Evolutionary conservation across 2,329 filamentous ascomycete species (phyloP), one percentile per base, ranked within the genome.

Genomic region (Cordyceps cicadae): DNA sequence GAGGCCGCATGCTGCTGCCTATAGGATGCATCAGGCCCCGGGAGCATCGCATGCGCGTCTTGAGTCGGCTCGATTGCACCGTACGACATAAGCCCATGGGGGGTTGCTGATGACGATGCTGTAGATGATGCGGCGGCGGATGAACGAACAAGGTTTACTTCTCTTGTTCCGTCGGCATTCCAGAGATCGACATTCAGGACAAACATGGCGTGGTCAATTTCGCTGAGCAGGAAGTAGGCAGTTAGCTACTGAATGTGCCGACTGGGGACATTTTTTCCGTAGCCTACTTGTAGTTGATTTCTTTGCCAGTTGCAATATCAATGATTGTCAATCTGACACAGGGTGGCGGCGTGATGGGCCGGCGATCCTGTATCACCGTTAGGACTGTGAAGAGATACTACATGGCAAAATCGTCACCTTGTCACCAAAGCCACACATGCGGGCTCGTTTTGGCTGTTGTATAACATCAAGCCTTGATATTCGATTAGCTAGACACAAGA

Each of bases 381-480:
- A 65, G 49, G 41, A 7, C 12, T 15, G 21, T 9, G 21, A 21
- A 39, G 19, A 4, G 19, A 12, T 21, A 52, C 48, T 17, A 12
- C 49, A 29, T n/a, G 19, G 32, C n/a, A 52, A 34, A 54, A 21
- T 62, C 61, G 67, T 61, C 76, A 94, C 90, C 83, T 97, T 99
- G 78, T 99, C 94, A 64, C 94, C 94, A 76, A 97, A 99, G 8
- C 94, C 94, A 77, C 94, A 99, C 94, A 97, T 97, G 63, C 94
- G 89, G 66, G 94, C 94, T 68, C 94, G 86, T 68, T 90, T 82
- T 55, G 94, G 94, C 74, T 97, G 92, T 77, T 99, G 94, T 66
- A 90, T 86, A 63, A 97, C 90, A 66, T 87, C 79, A 55, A 96
- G 81, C 63, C 86, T 88, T 65, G 63, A 41, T 17, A 14, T 56